Percentiles rank a stretch among this genome's conserved stretches.
Evolutionary conservation across 2,329 filamentous ascomycete species (phyloP).

Genomic region (Penicillium paneum): DNA sequence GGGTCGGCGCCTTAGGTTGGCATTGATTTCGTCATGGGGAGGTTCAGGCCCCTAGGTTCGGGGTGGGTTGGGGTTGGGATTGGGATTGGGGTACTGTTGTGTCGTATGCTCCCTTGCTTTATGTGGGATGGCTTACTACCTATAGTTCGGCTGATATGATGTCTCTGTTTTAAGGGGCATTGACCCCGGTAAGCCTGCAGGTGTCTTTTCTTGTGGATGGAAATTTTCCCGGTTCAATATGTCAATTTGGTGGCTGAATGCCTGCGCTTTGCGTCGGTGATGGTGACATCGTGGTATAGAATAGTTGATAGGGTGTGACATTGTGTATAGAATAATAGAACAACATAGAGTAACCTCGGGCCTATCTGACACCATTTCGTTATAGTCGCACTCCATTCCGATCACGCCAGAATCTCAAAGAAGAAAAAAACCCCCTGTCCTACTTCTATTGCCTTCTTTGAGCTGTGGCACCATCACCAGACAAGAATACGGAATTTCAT

Average conservation of each 20-base stretch:
- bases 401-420: not conserved
- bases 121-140: not conserved
- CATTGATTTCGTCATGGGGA: not conserved
- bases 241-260: too few species aligned
- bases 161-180: not conserved
- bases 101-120: not conserved
- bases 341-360: not conserved
- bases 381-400: not conserved
- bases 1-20: conserved; percentile 25
- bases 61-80: not conserved
- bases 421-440: not conserved
- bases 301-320: too few species aligned
- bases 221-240: too few species aligned
- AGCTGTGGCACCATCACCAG: not conserved
- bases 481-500: not conserved
- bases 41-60: too few species aligned
- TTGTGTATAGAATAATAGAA: not conserved
- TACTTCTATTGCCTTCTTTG: not conserved
- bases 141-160: not conserved
- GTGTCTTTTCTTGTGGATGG: too few species aligned
- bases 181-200: not conserved
- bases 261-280: not conserved
- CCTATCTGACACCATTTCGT: not conserved
- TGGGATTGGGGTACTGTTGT: not conserved
- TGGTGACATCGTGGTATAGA: not conserved